These are phyloP conservation scores for Globisporangium parvum DNA, from an alignment of 352 stramenopile species.

Conservation along the genomic window DNA sequence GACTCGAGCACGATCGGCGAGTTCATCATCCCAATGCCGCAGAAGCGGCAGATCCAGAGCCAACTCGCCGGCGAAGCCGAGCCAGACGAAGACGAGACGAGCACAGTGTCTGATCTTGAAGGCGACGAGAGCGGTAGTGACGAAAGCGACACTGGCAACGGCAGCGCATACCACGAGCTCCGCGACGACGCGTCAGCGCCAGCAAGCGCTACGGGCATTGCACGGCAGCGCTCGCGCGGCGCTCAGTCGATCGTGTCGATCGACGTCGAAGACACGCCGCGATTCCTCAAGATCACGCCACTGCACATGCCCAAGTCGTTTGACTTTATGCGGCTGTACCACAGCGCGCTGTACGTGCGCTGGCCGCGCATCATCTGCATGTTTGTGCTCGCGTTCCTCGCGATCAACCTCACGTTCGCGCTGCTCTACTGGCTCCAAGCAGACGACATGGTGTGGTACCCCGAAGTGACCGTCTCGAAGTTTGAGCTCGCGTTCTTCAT, in stretches of 20 bases:
- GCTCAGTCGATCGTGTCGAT: conserved; percentile 45
- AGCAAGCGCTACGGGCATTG: not conserved
- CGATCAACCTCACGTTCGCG: conserved; percentile 57
- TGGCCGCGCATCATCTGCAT: conserved; percentile 69
- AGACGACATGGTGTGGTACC: conserved; percentile 31
- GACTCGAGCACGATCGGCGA: not conserved
- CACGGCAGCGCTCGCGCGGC: not conserved
- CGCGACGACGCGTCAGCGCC: not conserved
- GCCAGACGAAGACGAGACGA: conserved; percentile 21
- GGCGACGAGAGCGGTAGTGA: not conserved
- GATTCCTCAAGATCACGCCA: conserved; percentile 62
- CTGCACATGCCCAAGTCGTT: conserved; percentile 79
- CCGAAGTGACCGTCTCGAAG: conserved; percentile 34
- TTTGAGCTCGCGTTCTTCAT: conserved; percentile 78
- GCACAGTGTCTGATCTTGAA: conserved; percentile 14
- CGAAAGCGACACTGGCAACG: conserved; percentile 2
- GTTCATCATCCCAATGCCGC: conserved; percentile 22
- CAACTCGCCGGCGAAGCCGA: conserved; percentile 30
- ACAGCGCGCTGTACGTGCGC: conserved; percentile 61
- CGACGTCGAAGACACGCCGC: conserved; percentile 74
- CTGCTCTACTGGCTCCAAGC: conserved; percentile 55
- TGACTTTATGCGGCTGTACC: conserved; percentile 76
- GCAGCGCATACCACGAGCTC: conserved; percentile 16
- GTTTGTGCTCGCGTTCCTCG: conserved; percentile 65
- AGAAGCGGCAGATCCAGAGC: conserved; percentile 36